These are phyloP conservation scores for Pichia manshurica DNA, from an alignment of 805 yeast species.

Conservation along the genomic window DNA sequence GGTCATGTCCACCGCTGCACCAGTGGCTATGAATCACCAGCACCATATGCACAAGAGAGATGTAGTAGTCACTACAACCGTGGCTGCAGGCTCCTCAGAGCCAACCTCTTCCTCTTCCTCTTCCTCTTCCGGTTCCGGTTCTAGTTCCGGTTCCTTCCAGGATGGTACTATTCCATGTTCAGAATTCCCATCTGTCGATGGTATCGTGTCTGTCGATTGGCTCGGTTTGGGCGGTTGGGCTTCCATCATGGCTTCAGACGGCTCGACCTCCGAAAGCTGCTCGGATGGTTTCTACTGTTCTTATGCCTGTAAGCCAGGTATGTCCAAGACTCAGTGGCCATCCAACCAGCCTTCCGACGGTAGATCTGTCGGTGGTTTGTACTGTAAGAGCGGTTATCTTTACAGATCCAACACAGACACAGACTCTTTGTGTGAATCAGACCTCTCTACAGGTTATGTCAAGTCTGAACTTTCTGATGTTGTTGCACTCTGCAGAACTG, in stretches of 20 bases:
- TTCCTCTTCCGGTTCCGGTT: slow-evolving; percentile 11
- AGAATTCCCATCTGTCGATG: slow-evolving; percentile 58
- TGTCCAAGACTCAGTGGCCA: slow-evolving; percentile 81
- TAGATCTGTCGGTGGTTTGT: slow-evolving; percentile 66
- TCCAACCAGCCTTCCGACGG: slow-evolving; percentile 59
- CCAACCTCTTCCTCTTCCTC: slow-evolving; percentile 36
- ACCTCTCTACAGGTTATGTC: slow-evolving; percentile 48
- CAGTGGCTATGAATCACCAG: slow-evolving; percentile 30
- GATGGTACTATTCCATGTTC: slow-evolving; percentile 71
- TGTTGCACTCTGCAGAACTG: slow-evolving; percentile 71
- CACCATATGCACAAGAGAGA: slow-evolving; percentile 46
- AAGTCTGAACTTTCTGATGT: slow-evolving; percentile 43
- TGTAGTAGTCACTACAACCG: slow-evolving; percentile 25
- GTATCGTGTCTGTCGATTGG: slow-evolving; percentile 59
- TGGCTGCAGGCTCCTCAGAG: slow-evolving; percentile 12
- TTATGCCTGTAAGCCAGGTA: slow-evolving; percentile 73
- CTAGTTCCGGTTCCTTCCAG: slow-evolving; percentile 45
- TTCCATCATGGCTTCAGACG: slow-evolving; percentile 48
- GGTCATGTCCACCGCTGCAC: slow-evolving; percentile 30
- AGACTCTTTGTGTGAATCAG: slow-evolving; percentile 62
- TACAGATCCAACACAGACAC: slow-evolving; percentile 51
- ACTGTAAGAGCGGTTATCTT: slow-evolving; percentile 53
- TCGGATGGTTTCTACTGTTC: slow-evolving; percentile 67
- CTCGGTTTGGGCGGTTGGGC: slow-evolving; percentile 57
- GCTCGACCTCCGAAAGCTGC: slow-evolving; percentile 48